Percentiles rank a stretch among this genome's conserved stretches.
Conservation (phyloP, 495 filamentous ascomycete species). For the Neohortaea acidophila region DNA sequence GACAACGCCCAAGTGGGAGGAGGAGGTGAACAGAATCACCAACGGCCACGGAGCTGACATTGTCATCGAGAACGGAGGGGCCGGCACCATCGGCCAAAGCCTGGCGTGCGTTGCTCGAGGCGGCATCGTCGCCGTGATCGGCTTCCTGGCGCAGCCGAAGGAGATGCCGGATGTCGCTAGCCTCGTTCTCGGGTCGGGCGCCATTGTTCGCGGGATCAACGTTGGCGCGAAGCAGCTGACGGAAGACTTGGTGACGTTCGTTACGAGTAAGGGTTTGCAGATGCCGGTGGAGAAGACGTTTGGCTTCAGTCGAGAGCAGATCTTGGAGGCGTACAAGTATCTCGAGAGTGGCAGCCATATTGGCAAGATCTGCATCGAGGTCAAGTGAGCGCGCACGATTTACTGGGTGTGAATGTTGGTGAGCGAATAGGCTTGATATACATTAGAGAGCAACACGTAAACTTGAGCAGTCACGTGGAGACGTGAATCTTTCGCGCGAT, state of each 20-base stretch:
- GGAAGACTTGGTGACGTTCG: conserved; percentile 1
- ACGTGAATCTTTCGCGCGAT: neutral
- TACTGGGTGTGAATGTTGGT: neutral
- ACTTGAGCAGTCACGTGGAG: neutral
- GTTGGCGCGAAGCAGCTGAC: conserved; percentile 5
- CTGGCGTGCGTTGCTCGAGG: conserved; percentile 5
- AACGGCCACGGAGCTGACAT: conserved; percentile 28
- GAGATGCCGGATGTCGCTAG: conserved; percentile 8
- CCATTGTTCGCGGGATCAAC: conserved; percentile 3
- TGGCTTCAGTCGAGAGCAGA: neutral
- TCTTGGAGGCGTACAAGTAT: conserved; percentile 4
- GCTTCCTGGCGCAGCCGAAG: conserved; percentile 1
- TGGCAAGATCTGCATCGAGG: conserved; percentile 1
- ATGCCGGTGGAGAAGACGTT: conserved; percentile 5
- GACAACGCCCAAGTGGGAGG: conserved; percentile 24
- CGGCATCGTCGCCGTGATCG: neutral
- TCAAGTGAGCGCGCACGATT: neutral
- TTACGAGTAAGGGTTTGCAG: neutral
- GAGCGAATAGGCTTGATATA: neutral
- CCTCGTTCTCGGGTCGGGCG: neutral
- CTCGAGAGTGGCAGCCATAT: conserved; percentile 4
- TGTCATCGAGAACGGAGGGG: conserved; percentile 30
- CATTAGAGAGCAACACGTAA: neutral
- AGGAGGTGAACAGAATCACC: conserved; percentile 25
- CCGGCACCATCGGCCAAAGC: conserved; percentile 13